phyloP scores from a whole-genome alignment of 495 filamentous ascomycete genomes.

The Podospora tetraspora region DNA sequence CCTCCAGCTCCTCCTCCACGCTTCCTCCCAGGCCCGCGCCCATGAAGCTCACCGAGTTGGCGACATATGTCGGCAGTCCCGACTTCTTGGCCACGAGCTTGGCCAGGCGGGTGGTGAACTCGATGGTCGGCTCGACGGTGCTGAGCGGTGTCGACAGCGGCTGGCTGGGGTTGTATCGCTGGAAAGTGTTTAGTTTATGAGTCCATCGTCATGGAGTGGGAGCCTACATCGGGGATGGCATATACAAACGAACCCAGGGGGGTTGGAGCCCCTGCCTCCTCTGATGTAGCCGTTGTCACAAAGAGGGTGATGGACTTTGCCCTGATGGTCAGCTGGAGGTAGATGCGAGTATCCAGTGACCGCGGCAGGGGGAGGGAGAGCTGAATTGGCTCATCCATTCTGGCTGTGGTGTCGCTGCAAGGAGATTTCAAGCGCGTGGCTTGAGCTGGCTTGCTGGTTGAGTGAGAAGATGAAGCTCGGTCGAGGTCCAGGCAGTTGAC shows the following conservation, averaged over 20 bases:
- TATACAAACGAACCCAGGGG: constrained; percentile 83
- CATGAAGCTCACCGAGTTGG: constrained; percentile 65
- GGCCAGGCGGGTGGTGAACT: constrained; percentile 79
- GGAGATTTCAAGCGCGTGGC: not conserved
- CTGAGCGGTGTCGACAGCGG: constrained; percentile 76
- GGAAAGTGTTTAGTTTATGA: constrained; percentile 8
- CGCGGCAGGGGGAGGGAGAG: constrained; percentile 74
- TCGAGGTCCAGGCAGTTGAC: no score
- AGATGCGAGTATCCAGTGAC: constrained; percentile 69
- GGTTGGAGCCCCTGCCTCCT: constrained; percentile 47
- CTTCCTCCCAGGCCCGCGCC: constrained; percentile 64
- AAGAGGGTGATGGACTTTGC: constrained; percentile 65
- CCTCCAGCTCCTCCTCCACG: constrained; percentile 94
- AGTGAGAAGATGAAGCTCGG: not conserved
- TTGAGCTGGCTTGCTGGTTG: not conserved
- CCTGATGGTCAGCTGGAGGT: constrained; percentile 68
- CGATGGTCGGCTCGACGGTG: constrained; percentile 64
- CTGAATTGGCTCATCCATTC: constrained; percentile 45
- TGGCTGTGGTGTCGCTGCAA: not conserved
- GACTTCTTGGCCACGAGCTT: constrained; percentile 72
- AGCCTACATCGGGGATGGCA: constrained; percentile 77
- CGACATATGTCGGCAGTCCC: constrained; percentile 72
- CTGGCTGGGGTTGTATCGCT: constrained; percentile 53
- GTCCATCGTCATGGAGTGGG: not conserved
- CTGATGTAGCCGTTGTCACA: constrained; percentile 64